phyloP scores from a whole-genome alignment of 2,329 filamentous ascomycete species.

The Erysiphe pulchra region DNA sequence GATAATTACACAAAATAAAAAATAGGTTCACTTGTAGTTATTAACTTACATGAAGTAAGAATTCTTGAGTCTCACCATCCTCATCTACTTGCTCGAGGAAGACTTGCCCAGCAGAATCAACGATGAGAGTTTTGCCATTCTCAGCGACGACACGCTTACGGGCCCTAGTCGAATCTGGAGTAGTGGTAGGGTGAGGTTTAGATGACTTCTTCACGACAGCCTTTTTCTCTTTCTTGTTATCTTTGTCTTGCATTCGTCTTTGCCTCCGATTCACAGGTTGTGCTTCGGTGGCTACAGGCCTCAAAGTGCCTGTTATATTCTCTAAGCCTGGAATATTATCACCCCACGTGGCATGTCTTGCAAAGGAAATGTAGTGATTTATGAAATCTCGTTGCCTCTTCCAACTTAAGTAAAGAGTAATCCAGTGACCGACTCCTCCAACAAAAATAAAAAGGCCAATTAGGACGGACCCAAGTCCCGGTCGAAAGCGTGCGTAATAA shows the following conservation, averaged over 20 bases:
- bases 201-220: constrained; percentile 25
- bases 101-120: constrained; percentile 77
- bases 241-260: constrained; percentile 69
- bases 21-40: not conserved
- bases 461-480: constrained; percentile 67
- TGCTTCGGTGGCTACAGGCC: constrained; percentile 21
- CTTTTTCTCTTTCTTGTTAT: constrained; percentile 38
- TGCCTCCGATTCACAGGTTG: constrained; percentile 55
- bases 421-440: constrained; percentile 71
- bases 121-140: constrained; percentile 85
- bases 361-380: constrained; percentile 73
- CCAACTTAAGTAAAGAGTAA: constrained; percentile 63
- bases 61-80: constrained; percentile 62
- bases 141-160: constrained; percentile 77
- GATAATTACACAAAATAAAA: constrained; percentile 2
- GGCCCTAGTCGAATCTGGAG: constrained; percentile 37
- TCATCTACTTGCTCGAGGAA: constrained; percentile 84
- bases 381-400: constrained; percentile 80
- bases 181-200: constrained; percentile 15
- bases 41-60: constrained; percentile 56
- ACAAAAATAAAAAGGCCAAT: constrained; percentile 56
- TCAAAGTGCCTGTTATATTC: constrained; percentile 14
- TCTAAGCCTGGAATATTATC: constrained; percentile 53
- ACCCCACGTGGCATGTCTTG: constrained; percentile 72
- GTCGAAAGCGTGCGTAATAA: constrained; percentile 87